phyloP scores from a whole-genome alignment of 2,329 filamentous ascomycete species.

The Clarireedia sp. region DNA sequence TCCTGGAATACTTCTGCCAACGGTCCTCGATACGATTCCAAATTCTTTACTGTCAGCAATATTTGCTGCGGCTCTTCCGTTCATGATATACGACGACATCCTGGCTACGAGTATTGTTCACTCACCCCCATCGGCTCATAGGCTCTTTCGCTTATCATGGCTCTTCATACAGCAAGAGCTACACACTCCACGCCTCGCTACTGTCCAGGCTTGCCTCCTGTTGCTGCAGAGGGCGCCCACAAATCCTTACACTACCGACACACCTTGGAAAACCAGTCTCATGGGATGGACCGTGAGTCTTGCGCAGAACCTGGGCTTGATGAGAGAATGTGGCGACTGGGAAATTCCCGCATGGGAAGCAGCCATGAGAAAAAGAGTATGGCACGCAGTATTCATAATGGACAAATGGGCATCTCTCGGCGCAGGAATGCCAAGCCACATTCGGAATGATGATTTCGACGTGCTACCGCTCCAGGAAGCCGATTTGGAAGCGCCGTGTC shows the following conservation, averaged over 20 bases:
- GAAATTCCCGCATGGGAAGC: slow-evolving; percentile 29
- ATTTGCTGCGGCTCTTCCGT: slow-evolving; percentile 37
- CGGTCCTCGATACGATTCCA: slow-evolving; percentile 29
- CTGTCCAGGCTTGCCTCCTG: slow-evolving; percentile 30
- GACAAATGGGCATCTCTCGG: slow-evolving; percentile 31
- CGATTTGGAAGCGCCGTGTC: slow-evolving; percentile 22
- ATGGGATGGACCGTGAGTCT: slow-evolving; percentile 29
- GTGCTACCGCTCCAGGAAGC: slow-evolving; percentile 23
- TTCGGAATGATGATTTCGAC: slow-evolving; percentile 27
- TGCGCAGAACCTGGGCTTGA: slow-evolving; percentile 29
- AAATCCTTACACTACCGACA: slow-evolving; percentile 30
- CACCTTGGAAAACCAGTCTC: slow-evolving; percentile 30
- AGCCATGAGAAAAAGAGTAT: slow-evolving; percentile 27
- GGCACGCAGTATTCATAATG: slow-evolving; percentile 29
- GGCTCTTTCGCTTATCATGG: slow-evolving; percentile 30
- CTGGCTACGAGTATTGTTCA: slow-evolving; percentile 29
- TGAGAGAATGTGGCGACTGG: slow-evolving; percentile 29
- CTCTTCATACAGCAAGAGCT: slow-evolving; percentile 27
- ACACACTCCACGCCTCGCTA: slow-evolving; percentile 29
- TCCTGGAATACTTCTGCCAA: slow-evolving; percentile 19
- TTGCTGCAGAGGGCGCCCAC: slow-evolving; percentile 29
- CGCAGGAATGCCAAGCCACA: slow-evolving; percentile 30
- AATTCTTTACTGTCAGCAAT: slow-evolving; percentile 35
- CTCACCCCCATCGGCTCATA: slow-evolving; percentile 24
- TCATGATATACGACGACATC: slow-evolving; percentile 36